Conservation (phyloP, 257 asterid genomes). For the Anisodus tanguticus region DNA sequence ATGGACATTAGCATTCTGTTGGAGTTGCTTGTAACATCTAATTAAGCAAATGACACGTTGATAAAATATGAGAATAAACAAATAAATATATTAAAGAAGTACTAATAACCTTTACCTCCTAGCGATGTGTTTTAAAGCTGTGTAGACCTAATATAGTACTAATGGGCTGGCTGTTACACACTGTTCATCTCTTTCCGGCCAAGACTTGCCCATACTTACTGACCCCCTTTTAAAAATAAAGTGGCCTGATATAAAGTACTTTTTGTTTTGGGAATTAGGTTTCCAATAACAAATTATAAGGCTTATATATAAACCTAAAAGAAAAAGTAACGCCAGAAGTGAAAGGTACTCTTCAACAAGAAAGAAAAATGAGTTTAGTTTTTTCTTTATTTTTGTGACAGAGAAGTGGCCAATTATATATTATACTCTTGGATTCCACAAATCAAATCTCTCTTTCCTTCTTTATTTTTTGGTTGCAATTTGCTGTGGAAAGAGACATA, state of each 20-base stretch:
- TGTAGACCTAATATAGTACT: too few species aligned
- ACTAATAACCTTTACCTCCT: too few species aligned
- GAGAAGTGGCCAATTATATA: conserved; percentile 39
- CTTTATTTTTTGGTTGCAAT: neutral
- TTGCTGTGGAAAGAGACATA: neutral
- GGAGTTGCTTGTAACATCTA: too few species aligned
- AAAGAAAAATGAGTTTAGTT: neutral
- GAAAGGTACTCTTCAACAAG: neutral
- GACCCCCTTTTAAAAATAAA: too few species aligned
- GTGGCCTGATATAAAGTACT: neutral
- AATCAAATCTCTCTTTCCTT: neutral
- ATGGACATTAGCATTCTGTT: too few species aligned
- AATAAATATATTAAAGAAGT: too few species aligned
- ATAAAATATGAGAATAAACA: too few species aligned
- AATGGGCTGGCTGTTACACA: too few species aligned
- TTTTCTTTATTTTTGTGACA: neutral
- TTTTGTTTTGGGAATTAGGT: conserved; percentile 13
- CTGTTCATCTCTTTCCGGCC: too few species aligned
- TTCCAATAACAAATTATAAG: conserved; percentile 27
- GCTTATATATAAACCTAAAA: neutral
- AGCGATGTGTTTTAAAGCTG: too few species aligned
- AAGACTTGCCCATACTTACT: too few species aligned
- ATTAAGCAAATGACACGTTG: too few species aligned
- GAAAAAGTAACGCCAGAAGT: conserved; percentile 29
- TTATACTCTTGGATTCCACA: conserved; percentile 31